These are phyloP conservation scores for Taphrina deformans DNA, from an alignment of 1,139 yeast species.

Conservation along the genomic window DNA sequence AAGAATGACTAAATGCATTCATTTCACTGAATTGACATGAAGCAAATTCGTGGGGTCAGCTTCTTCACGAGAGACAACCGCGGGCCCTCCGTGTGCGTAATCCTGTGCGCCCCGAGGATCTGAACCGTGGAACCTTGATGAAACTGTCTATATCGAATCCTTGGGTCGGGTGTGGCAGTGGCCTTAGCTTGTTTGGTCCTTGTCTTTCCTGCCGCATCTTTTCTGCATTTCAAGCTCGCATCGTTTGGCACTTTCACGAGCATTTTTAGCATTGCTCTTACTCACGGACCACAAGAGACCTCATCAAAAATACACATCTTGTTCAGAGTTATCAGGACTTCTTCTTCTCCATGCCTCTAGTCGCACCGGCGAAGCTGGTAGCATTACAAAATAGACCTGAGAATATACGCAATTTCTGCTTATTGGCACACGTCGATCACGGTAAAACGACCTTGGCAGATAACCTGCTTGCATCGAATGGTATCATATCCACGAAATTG, in stretches of 20 bases:
- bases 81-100: not conserved
- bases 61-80: not conserved
- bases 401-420: constrained; percentile 83
- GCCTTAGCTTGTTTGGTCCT: too few relatives aligned
- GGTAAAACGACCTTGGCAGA: constrained; percentile 94
- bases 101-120: not conserved
- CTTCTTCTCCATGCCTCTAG: constrained; percentile 41
- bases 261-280: too few relatives aligned
- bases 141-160: too few relatives aligned
- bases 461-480: constrained; percentile 88
- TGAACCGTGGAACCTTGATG: too few relatives aligned
- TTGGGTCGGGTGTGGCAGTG: too few relatives aligned
- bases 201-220: not conserved
- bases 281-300: too few relatives aligned
- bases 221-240: not conserved
- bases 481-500: constrained; percentile 88
- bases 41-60: not conserved
- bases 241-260: not conserved
- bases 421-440: constrained; percentile 97
- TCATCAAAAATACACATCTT: too few relatives aligned
- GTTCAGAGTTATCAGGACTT: too few relatives aligned
- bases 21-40: not conserved
- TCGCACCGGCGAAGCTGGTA: constrained; percentile 63
- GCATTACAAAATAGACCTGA: constrained; percentile 68
- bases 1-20: too few relatives aligned